Base-by-base conservation (phyloP, 1,284 basidiomycete species). In the Ganoderma boninense region DNA sequence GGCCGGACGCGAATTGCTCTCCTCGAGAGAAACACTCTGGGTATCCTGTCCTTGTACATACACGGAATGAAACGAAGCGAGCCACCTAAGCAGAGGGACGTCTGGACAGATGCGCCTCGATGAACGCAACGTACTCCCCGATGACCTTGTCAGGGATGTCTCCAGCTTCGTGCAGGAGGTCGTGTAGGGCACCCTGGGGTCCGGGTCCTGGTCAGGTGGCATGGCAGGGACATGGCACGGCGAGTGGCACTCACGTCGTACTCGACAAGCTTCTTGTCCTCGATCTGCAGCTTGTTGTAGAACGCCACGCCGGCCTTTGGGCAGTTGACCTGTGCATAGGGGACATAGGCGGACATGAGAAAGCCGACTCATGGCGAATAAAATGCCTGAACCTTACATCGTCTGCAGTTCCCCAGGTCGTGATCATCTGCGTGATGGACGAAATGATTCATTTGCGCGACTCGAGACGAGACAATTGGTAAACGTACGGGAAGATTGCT, bases 241-340 rank as follows among this genome's bases (percentile, higher is more conserved):
- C 3, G 23, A 2, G 49, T 1, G 90, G 4, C 87, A 77, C 62
- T 86, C 82, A 66, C 71, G 1, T 72, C 66, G 61, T 72, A 72
- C 40, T 63, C 66, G 18, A 72, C 20, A 7, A 92, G 83, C 63
- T 84, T 87, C 83, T 96, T 96, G 77, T 91, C 87, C 11, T 85
- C 80, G 0, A 87, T 87, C 11, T 81, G 66, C 60, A 95, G 82
- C 46, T 88, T 87, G 67, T 91, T 86, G 70, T 86, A 82, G 78
- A 97, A 92, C 38, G 83, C 80, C 74, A 92, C 81, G 0, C 90
- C 87, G 1, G 92, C 89, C 69, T 85, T 84, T 71, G 74, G 79
- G 4, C 87, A 90, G 0, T 92, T 92, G 61, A 94, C 83, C 87
- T 92, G 43, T 35, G 26, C 11, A 32, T 18, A n/a, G n/a, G n/a